Base-by-base conservation (phyloP, 768 basidiomycete genomes). In the Collybia sp. region DNA sequence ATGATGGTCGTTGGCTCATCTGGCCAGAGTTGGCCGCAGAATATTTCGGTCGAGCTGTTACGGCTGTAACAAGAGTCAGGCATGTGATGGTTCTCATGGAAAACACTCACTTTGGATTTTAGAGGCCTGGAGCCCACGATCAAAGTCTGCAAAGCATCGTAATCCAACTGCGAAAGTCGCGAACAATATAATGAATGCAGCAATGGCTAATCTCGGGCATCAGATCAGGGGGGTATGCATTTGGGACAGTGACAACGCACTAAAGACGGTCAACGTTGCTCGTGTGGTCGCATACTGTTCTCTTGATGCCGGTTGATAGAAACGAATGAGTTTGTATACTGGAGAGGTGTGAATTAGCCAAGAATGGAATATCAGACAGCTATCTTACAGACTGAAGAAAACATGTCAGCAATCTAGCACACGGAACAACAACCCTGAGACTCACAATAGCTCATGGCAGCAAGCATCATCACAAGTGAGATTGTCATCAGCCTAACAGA, bases 311-410 rank as follows among this genome's bases (percentile, higher is more conserved):
- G 88, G 86, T 18, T 79, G 66, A 58, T 87, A 93, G 68, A 92
- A 88, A 16, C 90, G 82, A 49, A 83, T 79, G n/a, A 93, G 75
- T 58, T 93, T 93, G 63, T 85, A 93, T 42, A 92, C 85, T 90
- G 42, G 36, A 47, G 39, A 44, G 43, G 31, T 25, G 19, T 41
- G 43, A 16, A 44, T 45, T 32, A 33, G 43, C 43, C 18, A 40
- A 17, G 6, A 16, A 2, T 30, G 36, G 12, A 39, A n/a, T 2
- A 18, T 38, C 10, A 15, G 38, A 6, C 30, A 17, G 9, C 17
- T 38, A 39, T 56, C 72, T 65, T 54, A 75, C 73, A 53, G 57
- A 75, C 72, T 76, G 47, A 8, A 50, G 44, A 40, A 43, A 41
- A 40, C 43, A 13, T 39, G 37, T 44, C 34, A 15, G 44, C 19